Evolutionary conservation across 78 protist species (phyloP).

Genomic region (Emiliania huxleyi): DNA sequence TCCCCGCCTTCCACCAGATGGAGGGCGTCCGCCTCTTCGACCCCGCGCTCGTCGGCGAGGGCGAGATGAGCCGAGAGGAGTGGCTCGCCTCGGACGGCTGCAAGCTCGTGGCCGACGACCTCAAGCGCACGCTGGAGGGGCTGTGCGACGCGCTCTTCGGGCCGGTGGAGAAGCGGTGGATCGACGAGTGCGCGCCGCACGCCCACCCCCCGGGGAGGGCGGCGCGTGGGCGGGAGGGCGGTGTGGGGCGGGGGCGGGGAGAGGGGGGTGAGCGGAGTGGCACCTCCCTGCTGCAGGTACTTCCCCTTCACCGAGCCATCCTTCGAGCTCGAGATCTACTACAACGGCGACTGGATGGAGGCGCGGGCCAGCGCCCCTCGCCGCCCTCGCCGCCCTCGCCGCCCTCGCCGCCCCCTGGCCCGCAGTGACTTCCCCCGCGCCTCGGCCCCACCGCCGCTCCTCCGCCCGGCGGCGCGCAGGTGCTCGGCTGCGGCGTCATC

Average conservation of each 20-base stretch:
- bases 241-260: too few relatives aligned
- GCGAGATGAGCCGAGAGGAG: neutral
- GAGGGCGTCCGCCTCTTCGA: slow-evolving; percentile 69
- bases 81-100: neutral
- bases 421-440: too few relatives aligned
- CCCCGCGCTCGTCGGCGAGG: neutral
- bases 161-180: neutral
- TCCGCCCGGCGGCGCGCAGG: neutral
- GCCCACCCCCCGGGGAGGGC: neutral
- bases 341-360: slow-evolving; percentile 82
- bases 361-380: slow-evolving; percentile 51
- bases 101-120: slow-evolving; percentile 30
- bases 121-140: slow-evolving; percentile 45
- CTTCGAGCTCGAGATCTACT: slow-evolving; percentile 81
- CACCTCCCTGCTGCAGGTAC: too few relatives aligned
- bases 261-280: too few relatives aligned
- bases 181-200: neutral
- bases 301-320: slow-evolving; percentile 92
- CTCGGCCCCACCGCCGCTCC: too few relatives aligned
- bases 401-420: too few relatives aligned
- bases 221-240: neutral
- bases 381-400: too few relatives aligned
- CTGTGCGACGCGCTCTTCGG: slow-evolving; percentile 33
- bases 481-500: slow-evolving; percentile 84
- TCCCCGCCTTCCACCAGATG: slow-evolving; percentile 74